Conservation (phyloP, 352 stramenopile genomes). For the Globisporangium spiculum region DNA sequence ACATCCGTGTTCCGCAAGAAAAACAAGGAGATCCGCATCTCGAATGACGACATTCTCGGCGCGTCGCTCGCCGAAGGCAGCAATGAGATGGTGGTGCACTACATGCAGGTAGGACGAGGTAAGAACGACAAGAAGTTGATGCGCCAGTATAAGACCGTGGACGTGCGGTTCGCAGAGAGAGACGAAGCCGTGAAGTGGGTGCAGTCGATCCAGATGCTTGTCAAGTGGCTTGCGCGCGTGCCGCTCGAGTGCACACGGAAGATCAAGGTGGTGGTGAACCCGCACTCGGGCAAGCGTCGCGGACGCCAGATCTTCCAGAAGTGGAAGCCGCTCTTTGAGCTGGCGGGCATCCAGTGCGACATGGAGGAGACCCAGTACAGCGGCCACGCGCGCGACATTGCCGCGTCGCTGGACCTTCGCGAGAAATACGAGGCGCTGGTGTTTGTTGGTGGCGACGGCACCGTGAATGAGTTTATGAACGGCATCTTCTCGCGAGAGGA, state of each 20-base stretch:
- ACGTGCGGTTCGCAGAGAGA: slow-evolving; percentile 34
- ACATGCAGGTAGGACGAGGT: slow-evolving; percentile 54
- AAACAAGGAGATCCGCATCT: slow-evolving; percentile 44
- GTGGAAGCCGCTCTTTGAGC: slow-evolving; percentile 54
- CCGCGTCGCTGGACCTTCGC: slow-evolving; percentile 45
- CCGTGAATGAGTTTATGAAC: slow-evolving; percentile 87
- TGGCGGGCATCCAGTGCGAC: slow-evolving; percentile 68
- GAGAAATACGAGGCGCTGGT: slow-evolving; percentile 76
- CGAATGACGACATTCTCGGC: slow-evolving; percentile 55
- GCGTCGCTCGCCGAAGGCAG: slow-evolving; percentile 26
- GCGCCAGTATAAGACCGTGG: slow-evolving; percentile 46
- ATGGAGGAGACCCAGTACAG: slow-evolving; percentile 75
- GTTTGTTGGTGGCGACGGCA: slow-evolving; percentile 75
- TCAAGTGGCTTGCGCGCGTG: slow-evolving; percentile 74
- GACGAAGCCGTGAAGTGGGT: slow-evolving; percentile 32
- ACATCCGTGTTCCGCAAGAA: slow-evolving; percentile 65
- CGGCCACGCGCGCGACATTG: slow-evolving; percentile 72
- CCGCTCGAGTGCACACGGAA: slow-evolving; percentile 43
- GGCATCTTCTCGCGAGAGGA: slow-evolving; percentile 70
- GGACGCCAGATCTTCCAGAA: slow-evolving; percentile 62
- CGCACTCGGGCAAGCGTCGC: slow-evolving; percentile 58
- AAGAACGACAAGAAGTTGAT: slow-evolving; percentile 52
- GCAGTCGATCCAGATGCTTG: slow-evolving; percentile 43
- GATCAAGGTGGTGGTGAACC: slow-evolving; percentile 81
- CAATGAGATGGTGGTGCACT: slow-evolving; percentile 49